phyloP scores from a whole-genome alignment of 768 basidiomycete genomes.

The Mycena chlorophos region DNA sequence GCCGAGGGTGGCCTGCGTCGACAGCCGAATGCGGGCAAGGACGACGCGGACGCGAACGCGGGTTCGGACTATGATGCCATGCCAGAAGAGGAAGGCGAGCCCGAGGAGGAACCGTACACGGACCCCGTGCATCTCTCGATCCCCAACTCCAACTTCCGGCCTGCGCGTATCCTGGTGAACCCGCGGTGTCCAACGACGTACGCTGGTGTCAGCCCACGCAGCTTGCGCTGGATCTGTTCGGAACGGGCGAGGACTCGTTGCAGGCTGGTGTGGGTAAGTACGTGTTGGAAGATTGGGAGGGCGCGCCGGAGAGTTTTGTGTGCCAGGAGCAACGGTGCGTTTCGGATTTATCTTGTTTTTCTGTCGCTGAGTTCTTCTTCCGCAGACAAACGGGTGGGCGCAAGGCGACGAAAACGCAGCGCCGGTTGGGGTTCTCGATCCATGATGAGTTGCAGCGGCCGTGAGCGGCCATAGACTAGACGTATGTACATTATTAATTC shows the following conservation, averaged over 20 bases:
- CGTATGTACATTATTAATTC: slow-evolving; percentile 1
- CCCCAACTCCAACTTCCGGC: slow-evolving; percentile 85
- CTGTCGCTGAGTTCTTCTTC: slow-evolving; percentile 6
- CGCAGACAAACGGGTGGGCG: slow-evolving; percentile 90
- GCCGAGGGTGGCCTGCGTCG: slow-evolving; percentile 23
- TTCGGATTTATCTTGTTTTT: background rate
- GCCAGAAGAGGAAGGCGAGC: slow-evolving; percentile 60
- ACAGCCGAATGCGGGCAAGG: slow-evolving; percentile 25
- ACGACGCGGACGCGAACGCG: slow-evolving; percentile 76
- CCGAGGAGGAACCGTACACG: slow-evolving; percentile 40
- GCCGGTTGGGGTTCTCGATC: slow-evolving; percentile 80
- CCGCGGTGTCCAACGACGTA: slow-evolving; percentile 98
- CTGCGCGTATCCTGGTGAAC: slow-evolving; percentile 92
- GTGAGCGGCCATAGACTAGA: slow-evolving; percentile 11
- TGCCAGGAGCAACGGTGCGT: slow-evolving; percentile 91
- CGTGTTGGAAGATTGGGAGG: slow-evolving; percentile 91
- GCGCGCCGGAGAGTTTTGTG: slow-evolving; percentile 95
- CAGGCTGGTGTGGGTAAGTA: slow-evolving; percentile 63
- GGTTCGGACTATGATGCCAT: slow-evolving; percentile 90
- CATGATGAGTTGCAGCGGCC: slow-evolving; percentile 60
- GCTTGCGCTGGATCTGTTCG: slow-evolving; percentile 92
- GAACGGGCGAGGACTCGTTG: slow-evolving; percentile 59
- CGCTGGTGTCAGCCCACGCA: slow-evolving; percentile 93
- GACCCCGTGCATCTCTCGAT: slow-evolving; percentile 51
- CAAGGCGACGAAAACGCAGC: slow-evolving; percentile 84